phyloP scores from a whole-genome alignment of 2,329 filamentous ascomycete species.

The Proliferodiscus dingleyae region DNA sequence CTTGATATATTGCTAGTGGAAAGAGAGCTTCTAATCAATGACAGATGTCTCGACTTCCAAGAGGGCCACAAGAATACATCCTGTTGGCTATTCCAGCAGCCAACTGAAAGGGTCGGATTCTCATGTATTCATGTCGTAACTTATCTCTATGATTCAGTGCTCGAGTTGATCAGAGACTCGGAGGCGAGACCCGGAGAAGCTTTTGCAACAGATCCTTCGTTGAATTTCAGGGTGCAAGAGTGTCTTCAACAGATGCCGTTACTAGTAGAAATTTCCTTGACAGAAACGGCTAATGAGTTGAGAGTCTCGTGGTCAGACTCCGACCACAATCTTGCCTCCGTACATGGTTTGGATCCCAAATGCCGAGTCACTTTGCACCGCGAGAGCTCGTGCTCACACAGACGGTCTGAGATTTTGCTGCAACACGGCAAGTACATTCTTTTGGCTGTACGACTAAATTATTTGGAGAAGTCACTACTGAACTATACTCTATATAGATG shows the following conservation, averaged over 20 bases:
- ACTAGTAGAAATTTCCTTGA: too few relatives aligned
- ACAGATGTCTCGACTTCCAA: too few relatives aligned
- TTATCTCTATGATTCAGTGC: too few relatives aligned
- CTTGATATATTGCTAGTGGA: constrained; percentile 9
- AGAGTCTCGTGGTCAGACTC: neutral
- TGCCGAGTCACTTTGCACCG: neutral
- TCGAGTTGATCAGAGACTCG: too few relatives aligned
- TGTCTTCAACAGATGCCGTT: too few relatives aligned
- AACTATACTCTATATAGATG: neutral
- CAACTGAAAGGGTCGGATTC: neutral
- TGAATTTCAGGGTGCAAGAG: too few relatives aligned
- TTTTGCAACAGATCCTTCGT: too few relatives aligned
- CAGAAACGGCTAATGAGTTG: neutral
- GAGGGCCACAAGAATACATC: too few relatives aligned
- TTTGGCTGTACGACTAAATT: too few relatives aligned
- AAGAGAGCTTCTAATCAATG: constrained; percentile 14
- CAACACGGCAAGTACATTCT: neutral
- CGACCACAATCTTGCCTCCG: neutral
- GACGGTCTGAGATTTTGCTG: neutral
- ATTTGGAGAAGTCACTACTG: neutral
- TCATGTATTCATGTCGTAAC: too few relatives aligned
- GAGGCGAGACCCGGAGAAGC: too few relatives aligned
- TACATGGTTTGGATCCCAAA: neutral
- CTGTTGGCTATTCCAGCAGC: too few relatives aligned
- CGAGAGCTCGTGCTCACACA: neutral